Percentiles rank a stretch among this genome's conserved stretches.
Conservation (phyloP, 176 grass and related monocot species). For the Raddia distichophylla region DNA sequence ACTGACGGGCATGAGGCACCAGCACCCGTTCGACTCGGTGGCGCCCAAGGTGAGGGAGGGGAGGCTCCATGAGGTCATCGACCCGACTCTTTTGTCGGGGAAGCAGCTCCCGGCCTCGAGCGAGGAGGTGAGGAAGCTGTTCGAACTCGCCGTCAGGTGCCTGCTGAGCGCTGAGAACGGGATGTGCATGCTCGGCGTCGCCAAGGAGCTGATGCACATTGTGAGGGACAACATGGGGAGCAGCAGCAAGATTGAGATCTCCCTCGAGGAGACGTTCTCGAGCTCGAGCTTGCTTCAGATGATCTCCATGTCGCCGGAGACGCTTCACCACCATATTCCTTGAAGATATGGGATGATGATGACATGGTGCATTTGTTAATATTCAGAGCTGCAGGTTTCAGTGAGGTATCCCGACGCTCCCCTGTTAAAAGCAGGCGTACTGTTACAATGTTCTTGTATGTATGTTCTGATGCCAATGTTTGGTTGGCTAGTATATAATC, state of each 20-base stretch:
- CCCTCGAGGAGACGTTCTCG: slow-evolving; percentile 79
- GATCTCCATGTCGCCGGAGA: slow-evolving; percentile 97
- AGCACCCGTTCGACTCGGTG: slow-evolving; percentile 56
- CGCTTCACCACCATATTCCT: slow-evolving; percentile 51
- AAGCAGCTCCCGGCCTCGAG: slow-evolving; percentile 66
- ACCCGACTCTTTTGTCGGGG: slow-evolving; percentile 64
- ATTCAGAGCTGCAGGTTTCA: slow-evolving; percentile 13
- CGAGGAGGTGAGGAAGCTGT: slow-evolving; percentile 72
- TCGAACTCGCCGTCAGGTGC: slow-evolving; percentile 68
- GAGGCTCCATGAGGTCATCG: slow-evolving; percentile 76
- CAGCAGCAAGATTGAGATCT: slow-evolving; percentile 85
- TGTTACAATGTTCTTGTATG: not conserved
- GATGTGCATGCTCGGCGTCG: slow-evolving; percentile 60
- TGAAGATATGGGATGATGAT: slow-evolving; percentile 10
- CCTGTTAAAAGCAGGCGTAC: not conserved
- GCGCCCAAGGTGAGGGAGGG: slow-evolving; percentile 68
- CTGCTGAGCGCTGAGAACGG: slow-evolving; percentile 65
- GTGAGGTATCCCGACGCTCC: not conserved
- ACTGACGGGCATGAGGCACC: slow-evolving; percentile 61
- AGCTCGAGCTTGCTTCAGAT: slow-evolving; percentile 95
- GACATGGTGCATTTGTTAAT: not conserved
- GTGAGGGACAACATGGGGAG: slow-evolving; percentile 63
- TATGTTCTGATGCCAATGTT: slow-evolving; percentile 16
- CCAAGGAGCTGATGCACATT: slow-evolving; percentile 66
- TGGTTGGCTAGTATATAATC: slow-evolving; percentile 19